phyloP scores from a whole-genome alignment of 306 rosid species.

The Cicer chorassanicum region DNA sequence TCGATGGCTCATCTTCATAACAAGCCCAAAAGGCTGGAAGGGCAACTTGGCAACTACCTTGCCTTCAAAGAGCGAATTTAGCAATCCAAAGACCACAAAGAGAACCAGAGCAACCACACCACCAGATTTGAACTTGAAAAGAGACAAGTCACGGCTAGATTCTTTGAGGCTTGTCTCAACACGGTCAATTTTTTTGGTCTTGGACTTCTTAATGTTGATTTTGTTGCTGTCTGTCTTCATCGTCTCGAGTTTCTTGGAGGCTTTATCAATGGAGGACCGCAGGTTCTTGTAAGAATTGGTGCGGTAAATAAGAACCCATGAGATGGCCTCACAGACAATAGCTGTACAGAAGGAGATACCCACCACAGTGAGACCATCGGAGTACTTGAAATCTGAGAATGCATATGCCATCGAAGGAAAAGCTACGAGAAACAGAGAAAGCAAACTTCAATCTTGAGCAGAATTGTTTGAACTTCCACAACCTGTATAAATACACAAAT shows the following conservation, averaged over 20 bases:
- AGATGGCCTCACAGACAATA: conserved; percentile 88
- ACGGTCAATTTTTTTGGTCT: conserved; percentile 96
- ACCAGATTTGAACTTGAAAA: conserved; percentile 96
- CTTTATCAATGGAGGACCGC: conserved; percentile 93
- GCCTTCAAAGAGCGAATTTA: conserved; percentile 92
- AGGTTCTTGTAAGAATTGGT: conserved; percentile 95
- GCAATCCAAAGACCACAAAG: conserved; percentile 88
- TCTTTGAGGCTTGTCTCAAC: conserved; percentile 97
- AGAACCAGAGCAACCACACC: conserved; percentile 98
- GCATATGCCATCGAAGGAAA: conserved; percentile 55
- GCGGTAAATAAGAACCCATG: conserved; percentile 94
- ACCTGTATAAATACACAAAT: conserved; percentile 35
- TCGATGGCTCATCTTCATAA: conserved; percentile 97
- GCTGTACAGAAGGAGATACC: conserved; percentile 97
- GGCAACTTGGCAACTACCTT: conserved; percentile 90
- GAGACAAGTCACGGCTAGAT: conserved; percentile 89
- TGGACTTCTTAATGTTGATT: conserved; percentile 74
- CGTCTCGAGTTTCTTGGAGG: conserved; percentile 96
- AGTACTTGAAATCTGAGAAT: conserved; percentile 72
- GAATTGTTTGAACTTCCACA: conserved; percentile 33
- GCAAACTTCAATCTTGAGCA: conserved; percentile 37
- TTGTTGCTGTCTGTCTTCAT: conserved; percentile 83
- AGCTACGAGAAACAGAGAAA: background rate
- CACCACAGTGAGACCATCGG: conserved; percentile 83
- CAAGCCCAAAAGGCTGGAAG: conserved; percentile 76